Evolutionary conservation across 2,329 filamentous ascomycete species (phyloP).

Genomic region (Periconia macrospinosa): DNA sequence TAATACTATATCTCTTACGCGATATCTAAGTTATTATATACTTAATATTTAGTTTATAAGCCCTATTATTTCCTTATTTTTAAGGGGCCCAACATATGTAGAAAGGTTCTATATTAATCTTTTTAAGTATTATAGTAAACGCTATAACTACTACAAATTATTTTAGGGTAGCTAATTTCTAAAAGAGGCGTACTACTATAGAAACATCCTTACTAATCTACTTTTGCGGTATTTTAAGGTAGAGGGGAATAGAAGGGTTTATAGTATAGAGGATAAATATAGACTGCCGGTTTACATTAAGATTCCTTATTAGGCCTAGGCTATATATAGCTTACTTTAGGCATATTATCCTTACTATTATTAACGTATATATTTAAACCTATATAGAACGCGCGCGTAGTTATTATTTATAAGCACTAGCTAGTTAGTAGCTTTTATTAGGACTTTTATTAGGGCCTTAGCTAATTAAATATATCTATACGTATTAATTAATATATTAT

Average conservation of each 20-base stretch:
- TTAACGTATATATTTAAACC: not conserved
- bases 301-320: not conserved
- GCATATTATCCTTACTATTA: not conserved
- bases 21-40: too few species aligned
- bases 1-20: too few species aligned
- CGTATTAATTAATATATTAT: too few species aligned
- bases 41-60: not conserved
- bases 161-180: not conserved
- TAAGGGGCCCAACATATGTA: conserved; percentile 1
- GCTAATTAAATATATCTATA: too few species aligned
- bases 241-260: not conserved
- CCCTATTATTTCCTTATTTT: conserved; percentile 3
- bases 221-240: conserved; percentile 1
- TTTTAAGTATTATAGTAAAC: conserved; percentile 1
- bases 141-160: not conserved
- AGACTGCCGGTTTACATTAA: not conserved
- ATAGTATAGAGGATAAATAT: not conserved
- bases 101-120: conserved; percentile 7
- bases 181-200: not conserved
- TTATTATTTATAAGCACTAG: too few species aligned
- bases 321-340: not conserved
- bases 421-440: too few species aligned
- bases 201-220: not conserved
- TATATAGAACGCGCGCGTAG: too few species aligned
- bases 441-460: too few species aligned